Evolutionary conservation across 2,329 filamentous ascomycete species (phyloP).

Genomic region (Arthrobotrys musiformis): DNA sequence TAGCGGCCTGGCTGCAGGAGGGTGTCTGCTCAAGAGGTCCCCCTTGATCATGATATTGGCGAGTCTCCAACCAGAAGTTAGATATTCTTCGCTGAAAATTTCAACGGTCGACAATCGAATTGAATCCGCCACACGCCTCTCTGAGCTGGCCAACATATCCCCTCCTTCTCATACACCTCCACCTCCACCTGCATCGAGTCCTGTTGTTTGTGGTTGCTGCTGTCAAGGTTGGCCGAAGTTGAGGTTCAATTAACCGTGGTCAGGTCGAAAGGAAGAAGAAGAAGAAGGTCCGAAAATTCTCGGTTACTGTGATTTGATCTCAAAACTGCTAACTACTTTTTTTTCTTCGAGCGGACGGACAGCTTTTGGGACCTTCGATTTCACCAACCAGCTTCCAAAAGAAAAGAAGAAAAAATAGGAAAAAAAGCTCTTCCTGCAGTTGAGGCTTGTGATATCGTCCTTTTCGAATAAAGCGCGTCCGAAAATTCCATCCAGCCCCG

Average conservation of each 20-base stretch:
- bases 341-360: slow-evolving; percentile 32
- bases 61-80: slow-evolving; percentile 28
- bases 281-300: slow-evolving; percentile 34
- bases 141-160: slow-evolving; percentile 51
- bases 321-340: slow-evolving; percentile 30
- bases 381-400: slow-evolving; percentile 14
- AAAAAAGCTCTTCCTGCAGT: slow-evolving; percentile 24
- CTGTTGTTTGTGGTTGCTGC: slow-evolving; percentile 20
- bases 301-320: slow-evolving; percentile 37
- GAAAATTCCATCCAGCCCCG: not conserved
- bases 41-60: slow-evolving; percentile 18
- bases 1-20: slow-evolving; percentile 45
- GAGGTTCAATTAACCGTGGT: not conserved
- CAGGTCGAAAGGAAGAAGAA: slow-evolving; percentile 33
- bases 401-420: slow-evolving; percentile 25
- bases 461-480: slow-evolving; percentile 21
- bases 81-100: slow-evolving; percentile 42
- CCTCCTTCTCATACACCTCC: too few relatives aligned
- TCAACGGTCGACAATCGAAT: slow-evolving; percentile 29
- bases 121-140: slow-evolving; percentile 29
- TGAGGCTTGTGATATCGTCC: slow-evolving; percentile 25
- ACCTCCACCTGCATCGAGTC: too few relatives aligned
- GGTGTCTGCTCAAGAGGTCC: slow-evolving; percentile 16
- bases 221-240: not conserved
- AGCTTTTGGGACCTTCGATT: slow-evolving; percentile 22